Evolutionary conservation across 495 filamentous ascomycete species (phyloP).

Genomic region (Mytilinidion resinicola): DNA sequence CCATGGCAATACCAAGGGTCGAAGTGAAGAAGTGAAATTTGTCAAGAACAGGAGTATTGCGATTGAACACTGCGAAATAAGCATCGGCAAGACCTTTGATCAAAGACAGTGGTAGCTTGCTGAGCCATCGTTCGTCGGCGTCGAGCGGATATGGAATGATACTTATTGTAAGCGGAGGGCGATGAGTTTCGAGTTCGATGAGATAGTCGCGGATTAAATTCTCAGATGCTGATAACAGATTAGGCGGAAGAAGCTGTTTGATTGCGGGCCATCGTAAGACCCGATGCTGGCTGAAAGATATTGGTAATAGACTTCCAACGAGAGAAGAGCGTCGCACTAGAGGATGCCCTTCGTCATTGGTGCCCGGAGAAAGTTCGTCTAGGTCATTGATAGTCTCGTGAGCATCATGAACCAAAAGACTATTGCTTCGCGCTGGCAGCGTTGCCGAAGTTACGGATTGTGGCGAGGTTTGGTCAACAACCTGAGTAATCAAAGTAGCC

Average conservation of each 20-base stretch:
- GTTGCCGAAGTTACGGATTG: not conserved
- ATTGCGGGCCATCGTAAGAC: conserved; percentile 25
- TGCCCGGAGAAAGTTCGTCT: not conserved
- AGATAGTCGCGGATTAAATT: conserved; percentile 16
- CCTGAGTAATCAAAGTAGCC: not conserved
- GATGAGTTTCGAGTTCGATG: conserved; percentile 14
- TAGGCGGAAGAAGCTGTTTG: conserved; percentile 7
- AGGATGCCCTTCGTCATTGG: not conserved
- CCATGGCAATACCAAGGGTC: conserved; percentile 20
- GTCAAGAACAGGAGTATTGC: conserved; percentile 20
- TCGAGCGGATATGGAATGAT: not conserved
- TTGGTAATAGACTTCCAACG: not conserved
- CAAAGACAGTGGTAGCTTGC: conserved; percentile 11
- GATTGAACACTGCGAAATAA: conserved; percentile 26
- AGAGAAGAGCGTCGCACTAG: not conserved
- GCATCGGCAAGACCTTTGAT: conserved; percentile 27
- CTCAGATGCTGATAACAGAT: conserved; percentile 8
- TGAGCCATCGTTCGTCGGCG: conserved; percentile 7
- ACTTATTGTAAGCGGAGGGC: conserved; percentile 9
- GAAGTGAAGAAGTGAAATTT: conserved; percentile 19
- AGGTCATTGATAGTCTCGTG: not conserved
- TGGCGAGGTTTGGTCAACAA: not conserved
- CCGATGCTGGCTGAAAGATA: conserved; percentile 26
- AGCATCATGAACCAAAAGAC: not conserved
- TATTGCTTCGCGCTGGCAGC: not conserved